A percentile compares a stretch with the other conserved stretches of the same genome.
These are phyloP conservation scores for Rutstroemia sp. DNA, from an alignment of 2,329 filamentous ascomycete genomes.

Conservation along the genomic window DNA sequence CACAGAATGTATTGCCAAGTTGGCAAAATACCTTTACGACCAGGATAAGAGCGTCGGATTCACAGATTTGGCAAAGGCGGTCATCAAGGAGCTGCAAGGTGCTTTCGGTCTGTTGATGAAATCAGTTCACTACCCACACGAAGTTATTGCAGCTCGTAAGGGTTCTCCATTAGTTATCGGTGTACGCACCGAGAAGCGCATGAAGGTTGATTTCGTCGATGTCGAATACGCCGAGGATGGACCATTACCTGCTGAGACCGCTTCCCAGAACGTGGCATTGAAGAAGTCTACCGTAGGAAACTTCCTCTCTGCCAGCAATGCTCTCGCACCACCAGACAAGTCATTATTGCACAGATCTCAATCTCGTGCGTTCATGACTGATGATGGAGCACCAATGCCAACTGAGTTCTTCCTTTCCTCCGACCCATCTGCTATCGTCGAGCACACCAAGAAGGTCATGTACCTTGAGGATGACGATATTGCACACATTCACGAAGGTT, in stretches of 20 bases:
- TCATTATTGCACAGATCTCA: conserved; percentile 96
- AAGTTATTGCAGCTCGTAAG: conserved; percentile 96
- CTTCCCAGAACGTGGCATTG: conserved; percentile 91
- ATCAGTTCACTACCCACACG: conserved; percentile 96
- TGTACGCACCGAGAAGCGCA: conserved; percentile 94
- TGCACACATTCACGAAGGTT: conserved; percentile 98
- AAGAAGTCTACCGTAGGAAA: conserved; percentile 72
- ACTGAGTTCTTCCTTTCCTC: conserved; percentile 99
- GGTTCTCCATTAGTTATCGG: conserved; percentile 96
- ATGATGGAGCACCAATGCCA: conserved; percentile 95
- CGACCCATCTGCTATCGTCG: conserved; percentile 94
- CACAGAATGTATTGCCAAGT: conserved; percentile 98
- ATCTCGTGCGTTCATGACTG: conserved; percentile 96
- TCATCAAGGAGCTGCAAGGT: conserved; percentile 97
- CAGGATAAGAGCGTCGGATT: conserved; percentile 91
- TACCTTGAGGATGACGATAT: conserved; percentile 99
- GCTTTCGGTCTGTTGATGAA: conserved; percentile 97
- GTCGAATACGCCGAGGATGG: conserved; percentile 86
- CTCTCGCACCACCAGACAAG: conserved; percentile 91
- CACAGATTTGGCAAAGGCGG: conserved; percentile 91
- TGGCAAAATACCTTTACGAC: conserved; percentile 97
- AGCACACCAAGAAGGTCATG: conserved; percentile 99
- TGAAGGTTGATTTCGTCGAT: conserved; percentile 99
- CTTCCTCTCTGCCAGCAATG: conserved; percentile 58
- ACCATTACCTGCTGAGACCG: conserved; percentile 83